Percentiles rank a stretch among this genome's conserved stretches.
phyloP scores from a whole-genome alignment of 805 yeast species.

The Lachancea dasiensis region DNA sequence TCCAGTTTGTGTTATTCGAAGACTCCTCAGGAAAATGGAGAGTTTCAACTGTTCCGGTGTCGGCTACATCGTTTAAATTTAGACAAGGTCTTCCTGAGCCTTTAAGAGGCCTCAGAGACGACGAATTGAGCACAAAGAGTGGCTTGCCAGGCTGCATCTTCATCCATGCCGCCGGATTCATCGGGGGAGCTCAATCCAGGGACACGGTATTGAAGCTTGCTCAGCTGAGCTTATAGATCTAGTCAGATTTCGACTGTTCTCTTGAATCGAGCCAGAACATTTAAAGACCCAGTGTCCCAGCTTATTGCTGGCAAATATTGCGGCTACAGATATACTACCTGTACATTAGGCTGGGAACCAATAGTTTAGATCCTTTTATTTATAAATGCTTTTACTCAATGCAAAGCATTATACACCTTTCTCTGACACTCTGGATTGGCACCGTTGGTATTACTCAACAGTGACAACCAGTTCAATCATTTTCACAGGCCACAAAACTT shows the following conservation, averaged over 20 bases:
- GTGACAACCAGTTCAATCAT: too few species aligned
- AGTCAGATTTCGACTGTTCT: background rate
- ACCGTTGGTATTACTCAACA: too few species aligned
- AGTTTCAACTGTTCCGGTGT: slow-evolving; percentile 86
- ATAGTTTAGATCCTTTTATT: too few species aligned
- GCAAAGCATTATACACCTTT: too few species aligned
- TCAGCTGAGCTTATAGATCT: slow-evolving; percentile 36
- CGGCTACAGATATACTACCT: too few species aligned
- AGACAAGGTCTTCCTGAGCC: slow-evolving; percentile 83
- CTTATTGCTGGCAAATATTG: too few species aligned
- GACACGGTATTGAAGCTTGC: slow-evolving; percentile 81
- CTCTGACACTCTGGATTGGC: too few species aligned
- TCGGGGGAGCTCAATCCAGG: slow-evolving; percentile 82
- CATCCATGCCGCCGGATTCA: slow-evolving; percentile 94
- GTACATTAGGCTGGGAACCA: too few species aligned
- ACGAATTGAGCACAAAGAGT: slow-evolving; percentile 58
- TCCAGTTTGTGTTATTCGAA: slow-evolving; percentile 71
- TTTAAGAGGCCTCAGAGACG: slow-evolving; percentile 96
- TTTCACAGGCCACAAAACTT: too few species aligned
- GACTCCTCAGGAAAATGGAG: slow-evolving; percentile 76
- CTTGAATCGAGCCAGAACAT: background rate
- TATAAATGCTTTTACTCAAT: too few species aligned
- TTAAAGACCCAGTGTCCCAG: background rate
- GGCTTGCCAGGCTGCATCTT: slow-evolving; percentile 89
- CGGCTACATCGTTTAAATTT: slow-evolving; percentile 70